Evolutionary conservation across 176 grass and related monocot species (phyloP), one percentile per base, ranked within the genome.

Genomic region (Triticum turgidum): DNA sequence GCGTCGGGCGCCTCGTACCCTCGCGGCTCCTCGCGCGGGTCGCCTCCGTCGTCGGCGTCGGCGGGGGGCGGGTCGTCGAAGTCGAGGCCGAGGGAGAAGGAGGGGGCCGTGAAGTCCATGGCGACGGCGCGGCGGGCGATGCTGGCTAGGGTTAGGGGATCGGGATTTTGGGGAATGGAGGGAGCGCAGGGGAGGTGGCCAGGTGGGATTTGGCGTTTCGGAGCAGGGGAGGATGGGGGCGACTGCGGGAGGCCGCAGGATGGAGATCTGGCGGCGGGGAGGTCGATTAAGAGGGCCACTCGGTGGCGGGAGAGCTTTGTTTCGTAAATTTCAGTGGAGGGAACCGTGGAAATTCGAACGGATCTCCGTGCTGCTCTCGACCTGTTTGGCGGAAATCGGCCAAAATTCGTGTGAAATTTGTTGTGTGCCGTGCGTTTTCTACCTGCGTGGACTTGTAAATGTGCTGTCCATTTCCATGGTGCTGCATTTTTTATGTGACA

Each of bases 21-120:
- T 4, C 17, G 34, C 42, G 22, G 8, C 14, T 83, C 51, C 80
- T 63, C 34, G 25, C 20, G 35, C 17, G 12, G 51, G 10, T 62
- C n/a, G 41, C 44, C 13, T 35, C 9, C 20, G 12, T 4, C 47
- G 6, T 45, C 1, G 12, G 9, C 47, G 6, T 45, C 1, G 25
- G 41, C 41, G 8, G 65, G 52, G 41, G 5, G 7, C 66, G 12
- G 56, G 71, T 80, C 38, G 79, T 84, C 86, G 69, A 85, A 54
- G 59, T 82, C 90, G 80, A 94, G 30, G 22, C 93, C 90, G n/a
- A 95, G 90, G 69, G 93, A 95, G 90, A 95, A 95, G 9, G 93
- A 95, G 6, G 93, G 96, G 33, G 65, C 85, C 29, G 89, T 59
- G 65, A 92, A 82, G 9, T 92, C 94, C 94, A 95, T 95, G 62